phyloP scores from a whole-genome alignment of 2,329 filamentous ascomycete genomes.

The Aspergillus spinulosporus region DNA sequence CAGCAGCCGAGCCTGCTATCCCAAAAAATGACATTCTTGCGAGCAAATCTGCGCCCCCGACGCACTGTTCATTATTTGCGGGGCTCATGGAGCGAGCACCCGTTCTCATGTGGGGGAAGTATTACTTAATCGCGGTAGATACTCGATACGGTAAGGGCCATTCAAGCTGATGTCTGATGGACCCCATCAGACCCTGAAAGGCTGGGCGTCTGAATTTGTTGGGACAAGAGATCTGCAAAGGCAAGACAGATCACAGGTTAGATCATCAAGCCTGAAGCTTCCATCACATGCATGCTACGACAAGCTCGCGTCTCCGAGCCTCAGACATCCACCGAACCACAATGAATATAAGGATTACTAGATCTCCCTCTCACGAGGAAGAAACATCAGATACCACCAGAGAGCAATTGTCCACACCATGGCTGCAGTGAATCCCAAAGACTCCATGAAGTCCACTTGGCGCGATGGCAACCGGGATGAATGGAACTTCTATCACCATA shows the following conservation, averaged over 20 bases:
- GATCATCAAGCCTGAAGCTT: background rate
- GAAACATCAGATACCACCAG: background rate
- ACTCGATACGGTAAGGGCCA: background rate
- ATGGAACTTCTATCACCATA: slow-evolving; percentile 29
- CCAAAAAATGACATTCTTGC: background rate
- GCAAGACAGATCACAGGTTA: background rate
- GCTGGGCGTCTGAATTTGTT: slow-evolving; percentile 8
- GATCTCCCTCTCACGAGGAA: background rate
- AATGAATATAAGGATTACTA: slow-evolving; percentile 1
- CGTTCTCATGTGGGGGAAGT: slow-evolving; percentile 8
- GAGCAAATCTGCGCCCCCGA: slow-evolving; percentile 7
- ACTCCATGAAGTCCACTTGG: slow-evolving; percentile 37
- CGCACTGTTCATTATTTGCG: slow-evolving; percentile 8
- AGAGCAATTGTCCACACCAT: slow-evolving; percentile 14
- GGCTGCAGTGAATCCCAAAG: slow-evolving; percentile 29
- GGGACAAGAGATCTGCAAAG: slow-evolving; percentile 16
- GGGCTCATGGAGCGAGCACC: slow-evolving; percentile 9
- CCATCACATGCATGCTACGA: slow-evolving; percentile 14
- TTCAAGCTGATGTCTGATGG: background rate
- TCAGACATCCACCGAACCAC: background rate
- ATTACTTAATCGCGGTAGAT: slow-evolving; percentile 5
- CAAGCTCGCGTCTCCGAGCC: slow-evolving; percentile 11
- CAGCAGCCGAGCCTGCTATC: background rate
- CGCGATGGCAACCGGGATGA: slow-evolving; percentile 25
- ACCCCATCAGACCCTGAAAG: background rate